Percentiles rank a stretch among this genome's conserved stretches.
phyloP scores from a whole-genome alignment of 1,284 basidiomycete species.

The Xerocomus amazonicus region DNA sequence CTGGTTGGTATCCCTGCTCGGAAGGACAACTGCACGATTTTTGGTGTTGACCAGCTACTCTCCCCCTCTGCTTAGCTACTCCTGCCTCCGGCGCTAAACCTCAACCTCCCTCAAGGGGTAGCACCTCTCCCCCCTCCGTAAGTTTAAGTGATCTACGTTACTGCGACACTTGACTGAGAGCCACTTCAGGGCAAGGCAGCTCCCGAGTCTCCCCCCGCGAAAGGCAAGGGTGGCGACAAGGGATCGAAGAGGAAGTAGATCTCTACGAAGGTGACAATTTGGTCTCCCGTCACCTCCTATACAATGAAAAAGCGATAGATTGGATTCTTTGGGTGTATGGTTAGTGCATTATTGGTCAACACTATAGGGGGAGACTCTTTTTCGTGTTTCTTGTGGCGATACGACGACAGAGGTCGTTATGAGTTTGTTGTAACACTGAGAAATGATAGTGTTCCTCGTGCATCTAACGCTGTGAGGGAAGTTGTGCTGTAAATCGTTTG shows the following conservation, averaged over 20 bases:
- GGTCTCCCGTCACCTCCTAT: not conserved
- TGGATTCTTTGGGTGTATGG: slow-evolving; percentile 1
- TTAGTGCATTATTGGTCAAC: not conserved
- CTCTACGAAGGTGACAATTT: not conserved
- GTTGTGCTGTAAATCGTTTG: too few relatives aligned
- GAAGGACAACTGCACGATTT: not conserved
- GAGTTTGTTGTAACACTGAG: too few relatives aligned
- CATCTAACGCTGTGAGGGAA: too few relatives aligned
- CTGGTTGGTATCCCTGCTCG: slow-evolving; percentile 17
- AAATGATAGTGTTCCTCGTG: too few relatives aligned
- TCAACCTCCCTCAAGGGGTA: slow-evolving; percentile 23
- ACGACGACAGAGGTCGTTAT: not conserved
- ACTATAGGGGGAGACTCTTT: not conserved
- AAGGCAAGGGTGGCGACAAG: slow-evolving; percentile 25
- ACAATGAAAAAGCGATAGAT: slow-evolving; percentile 7
- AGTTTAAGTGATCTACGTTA: not conserved
- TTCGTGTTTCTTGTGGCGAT: slow-evolving; percentile 1
- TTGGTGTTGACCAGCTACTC: slow-evolving; percentile 5
- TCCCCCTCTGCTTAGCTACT: slow-evolving; percentile 2
- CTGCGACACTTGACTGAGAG: not conserved
- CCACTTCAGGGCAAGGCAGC: slow-evolving; percentile 22
- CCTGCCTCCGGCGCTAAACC: slow-evolving; percentile 11
- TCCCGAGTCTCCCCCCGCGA: slow-evolving; percentile 28
- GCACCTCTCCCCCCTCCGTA: slow-evolving; percentile 21
- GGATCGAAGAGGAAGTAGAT: slow-evolving; percentile 32